Evolutionary conservation across 2,329 filamentous ascomycete species (phyloP).

Genomic region (Pseudocercospora fijiensis): DNA sequence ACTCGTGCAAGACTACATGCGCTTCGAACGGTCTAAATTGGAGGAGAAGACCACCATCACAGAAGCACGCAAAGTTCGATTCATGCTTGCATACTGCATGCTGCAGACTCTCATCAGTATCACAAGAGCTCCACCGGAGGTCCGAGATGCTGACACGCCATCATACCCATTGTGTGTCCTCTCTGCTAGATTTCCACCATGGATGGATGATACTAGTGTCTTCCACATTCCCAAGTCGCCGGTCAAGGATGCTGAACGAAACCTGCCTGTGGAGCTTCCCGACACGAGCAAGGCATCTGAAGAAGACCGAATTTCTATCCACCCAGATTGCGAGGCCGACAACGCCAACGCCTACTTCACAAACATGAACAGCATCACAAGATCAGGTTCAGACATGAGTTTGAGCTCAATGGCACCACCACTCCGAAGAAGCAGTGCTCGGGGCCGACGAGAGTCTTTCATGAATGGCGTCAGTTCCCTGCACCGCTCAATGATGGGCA

Average conservation of each 20-base stretch:
- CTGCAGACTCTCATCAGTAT: slow-evolving; percentile 70
- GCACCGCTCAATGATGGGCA: slow-evolving; percentile 34
- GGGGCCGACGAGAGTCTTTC: slow-evolving; percentile 39
- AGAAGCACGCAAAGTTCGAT: slow-evolving; percentile 74
- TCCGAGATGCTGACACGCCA: slow-evolving; percentile 56
- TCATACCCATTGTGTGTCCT: slow-evolving; percentile 60
- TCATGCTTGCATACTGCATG: slow-evolving; percentile 72
- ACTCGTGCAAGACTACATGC: slow-evolving; percentile 67
- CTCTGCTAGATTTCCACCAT: slow-evolving; percentile 43
- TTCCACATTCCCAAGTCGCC: slow-evolving; percentile 5
- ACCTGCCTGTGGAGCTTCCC: slow-evolving; percentile 2
- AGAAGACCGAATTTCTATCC: slow-evolving; percentile 38
- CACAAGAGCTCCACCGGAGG: slow-evolving; percentile 60
- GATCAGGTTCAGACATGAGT: slow-evolving; percentile 22
- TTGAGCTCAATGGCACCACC: slow-evolving; percentile 25
- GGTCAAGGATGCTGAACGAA: slow-evolving; percentile 5
- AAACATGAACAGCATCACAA: slow-evolving; percentile 23
- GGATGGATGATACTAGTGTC: slow-evolving; percentile 31
- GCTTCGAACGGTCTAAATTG: slow-evolving; percentile 63
- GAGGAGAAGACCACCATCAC: slow-evolving; percentile 60
- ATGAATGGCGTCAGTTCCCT: slow-evolving; percentile 37
- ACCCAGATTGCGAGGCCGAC: slow-evolving; percentile 50
- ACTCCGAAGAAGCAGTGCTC: slow-evolving; percentile 22
- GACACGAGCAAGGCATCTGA: slow-evolving; percentile 20
- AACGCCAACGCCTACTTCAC: slow-evolving; percentile 40